A percentile compares a stretch with the other conserved stretches of the same genome.
Conservation (phyloP, 768 basidiomycete genomes). For the Paxillus involutus region DNA sequence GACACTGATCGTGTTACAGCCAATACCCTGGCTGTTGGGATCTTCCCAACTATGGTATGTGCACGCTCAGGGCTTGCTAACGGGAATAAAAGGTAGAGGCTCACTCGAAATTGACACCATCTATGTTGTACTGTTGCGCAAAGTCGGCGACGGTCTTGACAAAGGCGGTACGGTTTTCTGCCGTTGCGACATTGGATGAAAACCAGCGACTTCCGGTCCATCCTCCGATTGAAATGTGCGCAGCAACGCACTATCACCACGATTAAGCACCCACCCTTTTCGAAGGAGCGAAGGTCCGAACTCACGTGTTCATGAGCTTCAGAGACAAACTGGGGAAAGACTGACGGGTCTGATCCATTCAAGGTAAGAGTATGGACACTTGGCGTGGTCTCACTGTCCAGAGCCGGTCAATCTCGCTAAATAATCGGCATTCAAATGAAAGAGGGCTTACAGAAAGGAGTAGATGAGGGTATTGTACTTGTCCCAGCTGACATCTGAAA, state of each 20-base stretch:
- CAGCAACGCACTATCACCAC: conserved; percentile 46
- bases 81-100: background rate
- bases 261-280: background rate
- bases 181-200: conserved; percentile 54
- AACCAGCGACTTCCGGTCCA: conserved; percentile 65
- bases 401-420: background rate
- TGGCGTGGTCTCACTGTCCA: conserved; percentile 31
- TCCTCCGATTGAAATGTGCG: conserved; percentile 62
- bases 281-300: background rate
- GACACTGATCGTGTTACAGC: conserved; percentile 57
- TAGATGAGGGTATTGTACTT: conserved; percentile 69
- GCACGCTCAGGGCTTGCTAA: background rate
- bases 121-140: conserved; percentile 48
- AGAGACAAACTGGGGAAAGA: conserved; percentile 59
- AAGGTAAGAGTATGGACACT: conserved; percentile 31
- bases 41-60: conserved; percentile 74
- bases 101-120: conserved; percentile 44
- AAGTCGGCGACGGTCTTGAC: conserved; percentile 51
- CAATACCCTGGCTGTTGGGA: conserved; percentile 61
- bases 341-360: conserved; percentile 39
- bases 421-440: background rate
- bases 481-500: conserved; percentile 58
- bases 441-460: conserved; percentile 53
- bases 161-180: conserved; percentile 56
- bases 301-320: conserved; percentile 35